A percentile compares a stretch with the other conserved stretches of the same genome.
These are phyloP conservation scores for Ceratocystis cubensis DNA, from an alignment of 2,329 filamentous ascomycete species.

Conservation along the genomic window DNA sequence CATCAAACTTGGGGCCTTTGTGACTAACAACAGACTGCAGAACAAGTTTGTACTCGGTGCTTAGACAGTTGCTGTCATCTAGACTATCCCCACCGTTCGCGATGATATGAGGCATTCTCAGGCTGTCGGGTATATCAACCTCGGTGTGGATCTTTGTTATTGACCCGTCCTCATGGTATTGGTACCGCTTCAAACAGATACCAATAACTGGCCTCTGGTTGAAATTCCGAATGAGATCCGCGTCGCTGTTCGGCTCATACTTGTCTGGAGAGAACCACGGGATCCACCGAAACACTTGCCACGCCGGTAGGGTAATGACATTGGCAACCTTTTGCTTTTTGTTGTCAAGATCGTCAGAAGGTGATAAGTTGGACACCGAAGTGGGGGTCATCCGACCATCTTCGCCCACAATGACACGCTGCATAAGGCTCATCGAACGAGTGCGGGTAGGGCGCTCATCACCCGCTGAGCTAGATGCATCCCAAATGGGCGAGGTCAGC, in stretches of 20 bases:
- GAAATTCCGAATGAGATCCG: slow-evolving; percentile 81
- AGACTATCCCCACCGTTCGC: slow-evolving; percentile 12
- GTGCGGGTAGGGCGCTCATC: slow-evolving; percentile 12
- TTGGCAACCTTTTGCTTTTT: slow-evolving; percentile 47
- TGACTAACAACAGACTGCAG: slow-evolving; percentile 90
- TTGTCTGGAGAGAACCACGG: slow-evolving; percentile 67
- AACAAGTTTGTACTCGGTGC: slow-evolving; percentile 84
- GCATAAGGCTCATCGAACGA: slow-evolving; percentile 48
- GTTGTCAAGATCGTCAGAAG: slow-evolving; percentile 23
- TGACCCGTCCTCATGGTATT: slow-evolving; percentile 18
- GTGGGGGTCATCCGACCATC: slow-evolving; percentile 25
- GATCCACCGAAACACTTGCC: slow-evolving; percentile 92
- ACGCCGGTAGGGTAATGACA: slow-evolving; percentile 88
- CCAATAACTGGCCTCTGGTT: slow-evolving; percentile 75
- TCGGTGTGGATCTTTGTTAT: slow-evolving; percentile 46
- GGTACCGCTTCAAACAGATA: slow-evolving; percentile 83
- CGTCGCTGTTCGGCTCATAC: slow-evolving; percentile 48
- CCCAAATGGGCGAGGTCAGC: not conserved
- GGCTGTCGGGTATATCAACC: slow-evolving; percentile 72
- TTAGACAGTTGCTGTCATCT: slow-evolving; percentile 48
- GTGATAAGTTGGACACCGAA: slow-evolving; percentile 26
- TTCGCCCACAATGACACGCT: slow-evolving; percentile 44
- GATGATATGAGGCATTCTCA: slow-evolving; percentile 84
- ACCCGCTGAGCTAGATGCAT: not conserved
- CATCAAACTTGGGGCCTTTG: slow-evolving; percentile 49